phyloP scores from a whole-genome alignment of 2,329 filamentous ascomycete genomes.

The Leptoxyphium fumago region DNA sequence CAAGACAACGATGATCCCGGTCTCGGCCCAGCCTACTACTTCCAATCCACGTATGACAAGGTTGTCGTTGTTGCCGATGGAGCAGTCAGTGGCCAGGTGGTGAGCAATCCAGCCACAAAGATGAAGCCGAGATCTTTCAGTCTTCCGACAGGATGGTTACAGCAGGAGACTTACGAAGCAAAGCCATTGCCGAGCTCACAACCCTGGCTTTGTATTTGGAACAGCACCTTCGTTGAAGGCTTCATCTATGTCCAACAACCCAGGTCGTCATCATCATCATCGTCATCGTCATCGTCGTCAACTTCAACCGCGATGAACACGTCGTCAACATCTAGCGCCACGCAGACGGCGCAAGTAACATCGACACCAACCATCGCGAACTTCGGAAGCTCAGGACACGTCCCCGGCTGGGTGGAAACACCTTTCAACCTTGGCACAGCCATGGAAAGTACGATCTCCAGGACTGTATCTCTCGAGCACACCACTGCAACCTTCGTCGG shows the following conservation, averaged over 20 bases:
- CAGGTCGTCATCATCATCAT: slow-evolving; percentile 17
- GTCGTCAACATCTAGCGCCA: slow-evolving; percentile 1
- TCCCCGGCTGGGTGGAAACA: no score
- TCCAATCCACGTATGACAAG: slow-evolving; percentile 49
- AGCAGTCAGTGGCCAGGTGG: slow-evolving; percentile 13
- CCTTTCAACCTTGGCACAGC: no score
- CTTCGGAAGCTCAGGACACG: no score
- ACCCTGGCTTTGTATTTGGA: slow-evolving; percentile 59
- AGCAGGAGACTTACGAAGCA: slow-evolving; percentile 35
- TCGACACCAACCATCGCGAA: slow-evolving; percentile 2
- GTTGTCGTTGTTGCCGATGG: slow-evolving; percentile 39
- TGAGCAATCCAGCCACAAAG: not conserved
- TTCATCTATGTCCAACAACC: slow-evolving; percentile 50
- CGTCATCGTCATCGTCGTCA: not conserved
- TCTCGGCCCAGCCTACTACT: slow-evolving; percentile 49
- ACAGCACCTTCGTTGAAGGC: slow-evolving; percentile 49
- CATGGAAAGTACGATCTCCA: slow-evolving; percentile 1
- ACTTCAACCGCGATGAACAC: not conserved
- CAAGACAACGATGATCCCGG: slow-evolving; percentile 40
- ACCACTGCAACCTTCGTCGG: slow-evolving; percentile 11
- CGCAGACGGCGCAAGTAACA: slow-evolving; percentile 2
- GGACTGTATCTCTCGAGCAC: slow-evolving; percentile 6
- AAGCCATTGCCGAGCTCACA: slow-evolving; percentile 12
- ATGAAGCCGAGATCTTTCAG: slow-evolving; percentile 1
- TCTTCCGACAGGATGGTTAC: slow-evolving; percentile 10